These are phyloP conservation scores for Talaromyces sp. DNA, from an alignment of 2,329 filamentous ascomycete species.

Conservation along the genomic window DNA sequence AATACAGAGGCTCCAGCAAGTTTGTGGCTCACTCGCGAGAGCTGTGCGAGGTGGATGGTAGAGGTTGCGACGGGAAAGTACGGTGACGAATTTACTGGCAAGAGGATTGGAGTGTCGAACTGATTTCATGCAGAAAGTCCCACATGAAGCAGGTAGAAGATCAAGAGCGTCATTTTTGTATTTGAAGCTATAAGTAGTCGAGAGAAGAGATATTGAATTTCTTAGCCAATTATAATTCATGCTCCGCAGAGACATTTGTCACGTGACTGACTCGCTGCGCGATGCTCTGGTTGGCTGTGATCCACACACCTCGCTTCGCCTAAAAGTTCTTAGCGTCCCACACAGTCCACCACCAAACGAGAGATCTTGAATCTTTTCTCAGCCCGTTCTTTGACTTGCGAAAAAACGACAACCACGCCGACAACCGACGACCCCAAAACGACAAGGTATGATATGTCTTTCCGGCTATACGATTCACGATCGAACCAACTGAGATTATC, in stretches of 20 bases:
- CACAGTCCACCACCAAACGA: slow-evolving; percentile 32
- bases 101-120: too few relatives aligned
- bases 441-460: slow-evolving; percentile 40
- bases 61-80: too few relatives aligned
- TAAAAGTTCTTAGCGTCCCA: slow-evolving; percentile 43
- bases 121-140: too few relatives aligned
- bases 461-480: background rate
- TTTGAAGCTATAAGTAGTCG: too few relatives aligned
- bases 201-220: background rate
- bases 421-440: slow-evolving; percentile 43
- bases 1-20: too few relatives aligned
- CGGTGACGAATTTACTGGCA: too few relatives aligned
- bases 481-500: background rate
- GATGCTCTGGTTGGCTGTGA: slow-evolving; percentile 4
- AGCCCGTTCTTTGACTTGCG: slow-evolving; percentile 31
- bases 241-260: background rate
- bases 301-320: slow-evolving; percentile 27
- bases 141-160: too few relatives aligned
- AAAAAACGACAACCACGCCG: slow-evolving; percentile 34
- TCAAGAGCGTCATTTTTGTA: too few relatives aligned
- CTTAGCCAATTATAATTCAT: background rate
- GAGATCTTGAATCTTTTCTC: slow-evolving; percentile 30
- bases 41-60: too few relatives aligned
- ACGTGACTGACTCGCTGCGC: background rate
- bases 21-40: too few relatives aligned